Percentiles rank a stretch among this genome's conserved stretches.
phyloP scores from a whole-genome alignment of 805 yeast genomes.

The Pichia ethanolica region DNA sequence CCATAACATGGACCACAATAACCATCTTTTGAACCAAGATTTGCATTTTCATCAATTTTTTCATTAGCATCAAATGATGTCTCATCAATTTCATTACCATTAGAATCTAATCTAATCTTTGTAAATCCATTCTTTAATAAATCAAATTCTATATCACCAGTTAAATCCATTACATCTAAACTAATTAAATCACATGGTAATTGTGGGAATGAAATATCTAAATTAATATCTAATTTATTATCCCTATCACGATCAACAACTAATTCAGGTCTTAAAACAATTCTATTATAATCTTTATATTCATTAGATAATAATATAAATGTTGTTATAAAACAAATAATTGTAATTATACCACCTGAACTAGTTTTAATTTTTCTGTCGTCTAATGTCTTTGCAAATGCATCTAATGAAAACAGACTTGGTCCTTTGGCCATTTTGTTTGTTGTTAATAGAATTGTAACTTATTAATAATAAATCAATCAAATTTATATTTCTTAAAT shows the following conservation, averaged over 20 bases:
- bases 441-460: background rate
- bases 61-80: constrained; percentile 36
- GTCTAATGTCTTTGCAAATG: constrained; percentile 90
- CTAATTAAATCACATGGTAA: constrained; percentile 80
- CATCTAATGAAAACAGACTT: constrained; percentile 59
- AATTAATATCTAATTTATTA: constrained; percentile 63
- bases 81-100: constrained; percentile 41
- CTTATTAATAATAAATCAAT: background rate
- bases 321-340: constrained; percentile 57
- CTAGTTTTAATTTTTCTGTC: constrained; percentile 86
- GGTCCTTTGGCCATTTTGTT: constrained; percentile 24
- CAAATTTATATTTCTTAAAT: background rate
- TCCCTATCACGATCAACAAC: constrained; percentile 82
- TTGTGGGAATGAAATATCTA: constrained; percentile 78
- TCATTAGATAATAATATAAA: constrained; percentile 62
- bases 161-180: constrained; percentile 80
- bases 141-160: constrained; percentile 79
- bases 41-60: constrained; percentile 16
- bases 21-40: constrained; percentile 20
- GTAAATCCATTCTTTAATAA: constrained; percentile 62
- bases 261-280: constrained; percentile 71
- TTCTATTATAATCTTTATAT: constrained; percentile 62
- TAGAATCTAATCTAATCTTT: constrained; percentile 52
- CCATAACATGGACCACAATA: constrained; percentile 93
- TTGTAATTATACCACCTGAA: constrained; percentile 83